Percentiles rank a stretch among this genome's conserved stretches.
Conservation (phyloP, 2,329 filamentous ascomycete genomes). For the Cryphonectria japonica region DNA sequence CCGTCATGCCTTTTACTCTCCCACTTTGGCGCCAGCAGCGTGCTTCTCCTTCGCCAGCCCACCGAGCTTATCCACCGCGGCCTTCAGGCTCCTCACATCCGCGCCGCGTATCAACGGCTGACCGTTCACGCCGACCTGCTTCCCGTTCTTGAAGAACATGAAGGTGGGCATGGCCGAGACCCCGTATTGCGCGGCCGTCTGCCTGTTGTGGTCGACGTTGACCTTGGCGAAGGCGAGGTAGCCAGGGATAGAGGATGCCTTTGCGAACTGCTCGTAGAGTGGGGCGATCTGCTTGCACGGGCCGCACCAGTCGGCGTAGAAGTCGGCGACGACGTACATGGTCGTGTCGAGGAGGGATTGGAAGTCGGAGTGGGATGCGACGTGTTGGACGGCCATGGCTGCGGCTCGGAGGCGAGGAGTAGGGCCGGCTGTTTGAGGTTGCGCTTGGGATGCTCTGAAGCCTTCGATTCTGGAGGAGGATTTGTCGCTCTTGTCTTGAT, state of each 20-base stretch:
- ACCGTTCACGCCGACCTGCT: constrained; percentile 47
- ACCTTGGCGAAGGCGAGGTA: constrained; percentile 60
- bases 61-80: constrained; percentile 43
- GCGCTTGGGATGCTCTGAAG: not conserved
- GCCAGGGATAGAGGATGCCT: constrained; percentile 43
- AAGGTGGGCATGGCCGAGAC: constrained; percentile 64
- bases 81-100: constrained; percentile 37
- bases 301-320: constrained; percentile 63
- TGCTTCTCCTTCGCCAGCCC: constrained; percentile 42
- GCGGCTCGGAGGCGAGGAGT: not conserved
- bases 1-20: not conserved
- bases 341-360: constrained; percentile 51
- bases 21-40: constrained; percentile 25
- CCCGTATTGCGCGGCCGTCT: constrained; percentile 53
- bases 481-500: too few relatives aligned
- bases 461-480: too few relatives aligned
- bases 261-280: constrained; percentile 54
- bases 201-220: constrained; percentile 59
- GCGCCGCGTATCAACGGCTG: constrained; percentile 43
- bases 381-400: constrained; percentile 38
- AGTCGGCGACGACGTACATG: constrained; percentile 59
- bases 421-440: not conserved
- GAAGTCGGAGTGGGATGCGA: constrained; percentile 52
- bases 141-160: constrained; percentile 61
- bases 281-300: constrained; percentile 65